Evolutionary conservation across 768 basidiomycete species (phyloP).

Genomic region (Candolleomyces aberdarensis): DNA sequence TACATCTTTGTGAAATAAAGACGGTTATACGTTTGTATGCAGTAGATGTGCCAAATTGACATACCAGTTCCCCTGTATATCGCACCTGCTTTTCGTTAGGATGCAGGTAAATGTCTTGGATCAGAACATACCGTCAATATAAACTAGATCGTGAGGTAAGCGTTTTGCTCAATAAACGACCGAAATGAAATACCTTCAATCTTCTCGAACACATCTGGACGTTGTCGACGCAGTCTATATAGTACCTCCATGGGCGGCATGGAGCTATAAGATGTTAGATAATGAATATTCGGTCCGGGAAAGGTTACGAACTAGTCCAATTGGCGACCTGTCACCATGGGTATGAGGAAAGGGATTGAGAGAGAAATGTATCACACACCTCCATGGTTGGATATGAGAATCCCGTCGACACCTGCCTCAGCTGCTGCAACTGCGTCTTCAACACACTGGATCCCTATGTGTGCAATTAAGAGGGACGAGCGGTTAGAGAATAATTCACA

Average conservation of each 20-base stretch:
- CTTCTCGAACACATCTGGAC: conserved; percentile 72
- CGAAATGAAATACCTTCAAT: conserved; percentile 50
- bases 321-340: conserved; percentile 55
- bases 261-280: conserved; percentile 44
- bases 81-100: conserved; percentile 12
- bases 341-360: not conserved
- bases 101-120: not conserved
- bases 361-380: conserved; percentile 38
- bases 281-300: not conserved
- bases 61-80: conserved; percentile 13
- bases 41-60: not conserved
- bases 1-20: conserved; percentile 47
- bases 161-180: not conserved
- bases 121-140: conserved; percentile 66
- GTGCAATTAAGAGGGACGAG: not conserved
- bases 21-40: not conserved
- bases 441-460: conserved; percentile 68
- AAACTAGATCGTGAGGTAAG: conserved; percentile 45
- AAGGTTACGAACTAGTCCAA: conserved; percentile 62
- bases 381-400: conserved; percentile 90
- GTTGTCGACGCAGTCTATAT: conserved; percentile 64
- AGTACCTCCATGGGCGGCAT: conserved; percentile 79
- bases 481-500: not conserved
- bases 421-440: conserved; percentile 85
- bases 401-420: conserved; percentile 82